Evolutionary conservation across 768 basidiomycete genomes (phyloP).

Genomic region (Astraeus odoratus): DNA sequence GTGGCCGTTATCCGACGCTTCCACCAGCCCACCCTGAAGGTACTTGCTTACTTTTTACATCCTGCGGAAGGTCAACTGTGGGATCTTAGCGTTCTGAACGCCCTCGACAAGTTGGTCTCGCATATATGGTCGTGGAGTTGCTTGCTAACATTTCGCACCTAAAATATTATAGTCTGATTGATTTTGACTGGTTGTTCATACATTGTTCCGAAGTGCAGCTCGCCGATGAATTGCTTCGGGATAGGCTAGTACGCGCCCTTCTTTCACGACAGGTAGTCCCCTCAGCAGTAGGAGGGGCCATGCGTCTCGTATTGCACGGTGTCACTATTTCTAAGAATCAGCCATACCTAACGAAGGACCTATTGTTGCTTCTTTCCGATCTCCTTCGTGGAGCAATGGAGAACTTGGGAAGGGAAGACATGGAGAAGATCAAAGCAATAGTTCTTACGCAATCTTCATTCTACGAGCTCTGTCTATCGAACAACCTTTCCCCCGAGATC

Average conservation of each 20-base stretch:
- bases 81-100: conserved; percentile 22
- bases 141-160: background rate
- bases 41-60: conserved; percentile 38
- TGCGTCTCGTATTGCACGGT: conserved; percentile 34
- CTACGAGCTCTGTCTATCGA: conserved; percentile 28
- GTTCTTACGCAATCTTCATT: conserved; percentile 32
- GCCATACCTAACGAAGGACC: conserved; percentile 19
- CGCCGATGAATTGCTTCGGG: conserved; percentile 15
- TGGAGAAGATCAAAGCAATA: conserved; percentile 32
- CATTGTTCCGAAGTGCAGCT: conserved; percentile 22
- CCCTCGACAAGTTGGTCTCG: conserved; percentile 24
- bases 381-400: conserved; percentile 27
- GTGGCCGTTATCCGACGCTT: conserved; percentile 33
- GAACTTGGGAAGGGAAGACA: conserved; percentile 24
- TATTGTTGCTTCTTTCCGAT: conserved; percentile 35
- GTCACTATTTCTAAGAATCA: conserved; percentile 16
- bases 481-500: conserved; percentile 16
- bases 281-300: conserved; percentile 29
- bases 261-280: conserved; percentile 20
- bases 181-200: conserved; percentile 43
- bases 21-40: conserved; percentile 34
- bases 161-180: conserved; percentile 10
- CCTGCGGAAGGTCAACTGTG: conserved; percentile 39
- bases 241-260: conserved; percentile 31
- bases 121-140: background rate